Base-by-base conservation (phyloP, 2,329 filamentous ascomycete genomes). In the Apiospora sp. region DNA sequence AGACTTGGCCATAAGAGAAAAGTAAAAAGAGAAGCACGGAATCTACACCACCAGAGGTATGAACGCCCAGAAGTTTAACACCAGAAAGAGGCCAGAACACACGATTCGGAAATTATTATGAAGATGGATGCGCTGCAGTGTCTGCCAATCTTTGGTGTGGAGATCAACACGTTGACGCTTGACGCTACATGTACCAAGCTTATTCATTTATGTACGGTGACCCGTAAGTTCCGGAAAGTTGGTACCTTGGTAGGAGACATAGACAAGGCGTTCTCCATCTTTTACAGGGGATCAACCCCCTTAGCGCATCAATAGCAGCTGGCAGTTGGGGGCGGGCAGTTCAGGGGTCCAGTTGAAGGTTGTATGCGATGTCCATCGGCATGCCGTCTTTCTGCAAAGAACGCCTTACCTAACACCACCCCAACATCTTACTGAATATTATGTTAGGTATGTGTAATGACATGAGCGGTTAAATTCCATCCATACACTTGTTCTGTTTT, bases 31-130 rank as follows among this genome's bases (percentile, higher is more conserved):
- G 34, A 64, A 64, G 34, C 30, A 41, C 58, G 22, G 34, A 4
- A 4, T 37, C 54, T 64, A 37, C 58, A 41, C 34, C 30, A 61
- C 54, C 30, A 37, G 54, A 64, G 58, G 58, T 64, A 64, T 22
- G 58, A 41, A 41, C 58, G 12, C 19, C 58, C 4, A 64, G 30
- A 64, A 41, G 34, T 41, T 41, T 64, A 19, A 64, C 41, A 34
- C 41, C 34, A 30, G 58, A 41, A 64, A 24, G 46, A 64, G 58
- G 58, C 58, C 58, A 64, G 58, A 41, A 41, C 10, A 64, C 58
- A 64, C 58, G 58, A 64, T 13, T 64, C 58, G 34, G 58, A 64
- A 64, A 64, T 64, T 64, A 41, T 64, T n/a, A 64, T 24, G 58
- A 64, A 64, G 58, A 64, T 64, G 34, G 58, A 64, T 64, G 58